Evolutionary conservation across 768 basidiomycete genomes (phyloP).

Genomic region (Coprinopsis sp.): DNA sequence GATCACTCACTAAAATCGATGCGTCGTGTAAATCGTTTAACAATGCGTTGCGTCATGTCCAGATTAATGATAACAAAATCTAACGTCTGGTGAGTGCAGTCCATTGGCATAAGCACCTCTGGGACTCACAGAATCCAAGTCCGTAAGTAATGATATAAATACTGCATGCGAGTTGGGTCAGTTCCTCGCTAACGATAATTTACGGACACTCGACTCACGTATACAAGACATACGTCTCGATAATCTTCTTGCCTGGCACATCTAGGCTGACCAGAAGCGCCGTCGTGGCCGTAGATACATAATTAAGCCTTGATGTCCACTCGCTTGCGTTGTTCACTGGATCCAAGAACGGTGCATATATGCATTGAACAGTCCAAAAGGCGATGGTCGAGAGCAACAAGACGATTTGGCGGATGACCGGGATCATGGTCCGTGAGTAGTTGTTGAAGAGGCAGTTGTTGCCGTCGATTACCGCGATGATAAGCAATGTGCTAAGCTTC

Average conservation of each 20-base stretch:
- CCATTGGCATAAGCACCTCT: neutral
- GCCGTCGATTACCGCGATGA: constrained; percentile 61
- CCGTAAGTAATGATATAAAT: constrained; percentile 61
- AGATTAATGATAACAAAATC: constrained; percentile 64
- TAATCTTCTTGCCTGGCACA: constrained; percentile 47
- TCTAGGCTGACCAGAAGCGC: constrained; percentile 60
- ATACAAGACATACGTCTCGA: constrained; percentile 64
- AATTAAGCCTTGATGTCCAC: constrained; percentile 68
- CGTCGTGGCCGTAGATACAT: constrained; percentile 58
- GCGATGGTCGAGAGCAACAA: constrained; percentile 51
- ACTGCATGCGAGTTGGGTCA: constrained; percentile 17
- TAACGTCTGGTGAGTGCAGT: constrained; percentile 21
- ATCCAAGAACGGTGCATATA: constrained; percentile 59
- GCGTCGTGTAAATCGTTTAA: constrained; percentile 58
- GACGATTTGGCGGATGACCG: constrained; percentile 56
- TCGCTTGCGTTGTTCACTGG: constrained; percentile 73
- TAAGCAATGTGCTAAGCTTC: constrained; percentile 62
- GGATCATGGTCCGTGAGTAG: constrained; percentile 43
- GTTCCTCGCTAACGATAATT: constrained; percentile 2
- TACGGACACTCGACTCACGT: constrained; percentile 36
- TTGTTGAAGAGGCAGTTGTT: constrained; percentile 72
- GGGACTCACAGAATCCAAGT: constrained; percentile 52
- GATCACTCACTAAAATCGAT: constrained; percentile 67
- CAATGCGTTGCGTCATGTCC: constrained; percentile 42
- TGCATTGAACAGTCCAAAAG: constrained; percentile 61